Percentiles rank a stretch among this genome's conserved stretches.
phyloP scores from a whole-genome alignment of 768 basidiomycete genomes.

The Coprinopsis marcescibilis region DNA sequence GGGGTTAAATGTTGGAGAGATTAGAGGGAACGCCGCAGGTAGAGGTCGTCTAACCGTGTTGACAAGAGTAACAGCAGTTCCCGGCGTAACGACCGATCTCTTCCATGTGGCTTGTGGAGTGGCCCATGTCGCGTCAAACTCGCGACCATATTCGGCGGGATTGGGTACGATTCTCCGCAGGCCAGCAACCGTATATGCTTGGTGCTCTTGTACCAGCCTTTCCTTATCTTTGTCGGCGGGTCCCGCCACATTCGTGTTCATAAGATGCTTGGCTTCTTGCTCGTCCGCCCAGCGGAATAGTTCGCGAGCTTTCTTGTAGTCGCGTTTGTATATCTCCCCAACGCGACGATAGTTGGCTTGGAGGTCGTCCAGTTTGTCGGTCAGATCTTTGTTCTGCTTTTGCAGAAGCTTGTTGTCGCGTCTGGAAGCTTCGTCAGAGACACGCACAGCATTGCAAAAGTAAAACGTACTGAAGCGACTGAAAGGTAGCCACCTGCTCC shows the following conservation, averaged over 20 bases:
- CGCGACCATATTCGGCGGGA: background rate
- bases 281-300: constrained; percentile 39
- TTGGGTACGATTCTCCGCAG: background rate
- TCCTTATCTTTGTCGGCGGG: constrained; percentile 25
- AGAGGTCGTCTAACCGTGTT: too few species aligned
- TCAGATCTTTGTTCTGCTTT: constrained; percentile 29
- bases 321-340: constrained; percentile 39
- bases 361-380: constrained; percentile 41
- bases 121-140: constrained; percentile 15
- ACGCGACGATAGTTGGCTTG: constrained; percentile 37
- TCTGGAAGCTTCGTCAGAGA: background rate
- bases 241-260: constrained; percentile 19
- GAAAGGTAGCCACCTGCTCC: constrained; percentile 11
- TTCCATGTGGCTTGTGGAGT: constrained; percentile 12
- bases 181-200: background rate
- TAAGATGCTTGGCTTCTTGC: constrained; percentile 25
- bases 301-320: constrained; percentile 49
- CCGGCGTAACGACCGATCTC: too few species aligned
- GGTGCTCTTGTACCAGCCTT: constrained; percentile 8
- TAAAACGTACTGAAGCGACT: background rate
- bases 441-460: too few species aligned
- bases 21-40: too few species aligned
- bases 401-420: constrained; percentile 9
- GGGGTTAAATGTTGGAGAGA: constrained; percentile 19
- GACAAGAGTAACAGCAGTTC: too few species aligned